Evolutionary conservation across 352 stramenopile genomes (phyloP).

Genomic region (Pythium angustatum): DNA sequence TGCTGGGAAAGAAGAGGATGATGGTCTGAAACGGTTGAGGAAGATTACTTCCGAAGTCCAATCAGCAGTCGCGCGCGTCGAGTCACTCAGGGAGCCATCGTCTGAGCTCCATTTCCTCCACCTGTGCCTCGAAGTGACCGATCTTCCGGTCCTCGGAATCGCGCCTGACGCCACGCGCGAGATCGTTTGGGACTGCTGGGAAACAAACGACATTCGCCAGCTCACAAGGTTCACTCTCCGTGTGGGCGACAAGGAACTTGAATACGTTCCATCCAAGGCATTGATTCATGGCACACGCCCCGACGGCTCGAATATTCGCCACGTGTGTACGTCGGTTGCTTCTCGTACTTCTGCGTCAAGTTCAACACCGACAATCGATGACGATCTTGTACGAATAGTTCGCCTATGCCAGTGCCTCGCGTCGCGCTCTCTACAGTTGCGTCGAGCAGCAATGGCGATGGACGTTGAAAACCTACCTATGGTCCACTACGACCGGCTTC

Average conservation of each 20-base stretch:
- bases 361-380: neutral
- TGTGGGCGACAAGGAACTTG: constrained; percentile 5
- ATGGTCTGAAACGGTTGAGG: too few species aligned
- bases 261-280: constrained; percentile 17
- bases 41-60: too few species aligned
- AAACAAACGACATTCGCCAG: constrained; percentile 39
- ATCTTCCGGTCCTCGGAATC: constrained; percentile 48
- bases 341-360: neutral
- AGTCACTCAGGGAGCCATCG: neutral
- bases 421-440: constrained; percentile 51
- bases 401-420: constrained; percentile 58
- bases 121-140: constrained; percentile 43
- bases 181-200: constrained; percentile 52
- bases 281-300: constrained; percentile 6
- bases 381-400: constrained; percentile 28
- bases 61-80: neutral
- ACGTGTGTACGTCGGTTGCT: neutral
- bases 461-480: constrained; percentile 43
- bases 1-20: too few species aligned
- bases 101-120: constrained; percentile 35
- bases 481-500: constrained; percentile 54
- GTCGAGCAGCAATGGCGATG: constrained; percentile 39
- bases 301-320: neutral
- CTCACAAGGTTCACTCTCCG: constrained; percentile 45
- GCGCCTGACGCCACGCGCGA: constrained; percentile 10